Evolutionary conservation across 352 stramenopile genomes (phyloP).

Genomic region (Plasmopara viticola): DNA sequence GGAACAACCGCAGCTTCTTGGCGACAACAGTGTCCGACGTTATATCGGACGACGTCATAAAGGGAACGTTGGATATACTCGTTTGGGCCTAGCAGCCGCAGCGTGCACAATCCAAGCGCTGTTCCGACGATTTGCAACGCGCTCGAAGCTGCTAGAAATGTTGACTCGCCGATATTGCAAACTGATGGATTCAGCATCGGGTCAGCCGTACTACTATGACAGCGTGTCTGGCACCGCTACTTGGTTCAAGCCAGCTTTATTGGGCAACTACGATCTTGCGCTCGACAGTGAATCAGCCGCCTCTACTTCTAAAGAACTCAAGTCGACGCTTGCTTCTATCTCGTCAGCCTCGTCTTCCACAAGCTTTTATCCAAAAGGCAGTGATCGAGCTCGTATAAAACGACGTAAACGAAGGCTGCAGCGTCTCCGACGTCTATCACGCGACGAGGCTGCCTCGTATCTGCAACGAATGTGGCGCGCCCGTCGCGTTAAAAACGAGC

Average conservation of each 20-base stretch:
- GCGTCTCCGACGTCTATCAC: constrained; percentile 47
- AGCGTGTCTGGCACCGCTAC: constrained; percentile 31
- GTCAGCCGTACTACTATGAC: constrained; percentile 65
- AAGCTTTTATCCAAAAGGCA: constrained; percentile 26
- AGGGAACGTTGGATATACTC: neutral
- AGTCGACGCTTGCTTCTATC: constrained; percentile 13
- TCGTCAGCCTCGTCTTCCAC: constrained; percentile 2
- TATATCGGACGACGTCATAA: neutral
- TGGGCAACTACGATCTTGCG: constrained; percentile 51
- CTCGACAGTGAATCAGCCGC: constrained; percentile 18
- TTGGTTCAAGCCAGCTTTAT: constrained; percentile 55
- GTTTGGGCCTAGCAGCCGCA: constrained; percentile 25
- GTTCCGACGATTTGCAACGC: constrained; percentile 43
- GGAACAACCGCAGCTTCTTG: constrained; percentile 47
- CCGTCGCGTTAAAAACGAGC: constrained; percentile 29
- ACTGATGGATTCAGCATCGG: constrained; percentile 36
- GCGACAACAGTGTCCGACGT: constrained; percentile 16
- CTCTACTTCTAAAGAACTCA: constrained; percentile 9
- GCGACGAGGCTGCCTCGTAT: constrained; percentile 41
- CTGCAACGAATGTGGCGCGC: constrained; percentile 51
- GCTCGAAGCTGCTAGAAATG: constrained; percentile 36
- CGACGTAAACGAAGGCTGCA: constrained; percentile 58
- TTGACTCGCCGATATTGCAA: constrained; percentile 54
- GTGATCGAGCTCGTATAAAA: constrained; percentile 50
- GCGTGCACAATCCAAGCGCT: constrained; percentile 55